Base-by-base conservation (phyloP, 148 eudicot genomes). In the Cornus suecica region DNA sequence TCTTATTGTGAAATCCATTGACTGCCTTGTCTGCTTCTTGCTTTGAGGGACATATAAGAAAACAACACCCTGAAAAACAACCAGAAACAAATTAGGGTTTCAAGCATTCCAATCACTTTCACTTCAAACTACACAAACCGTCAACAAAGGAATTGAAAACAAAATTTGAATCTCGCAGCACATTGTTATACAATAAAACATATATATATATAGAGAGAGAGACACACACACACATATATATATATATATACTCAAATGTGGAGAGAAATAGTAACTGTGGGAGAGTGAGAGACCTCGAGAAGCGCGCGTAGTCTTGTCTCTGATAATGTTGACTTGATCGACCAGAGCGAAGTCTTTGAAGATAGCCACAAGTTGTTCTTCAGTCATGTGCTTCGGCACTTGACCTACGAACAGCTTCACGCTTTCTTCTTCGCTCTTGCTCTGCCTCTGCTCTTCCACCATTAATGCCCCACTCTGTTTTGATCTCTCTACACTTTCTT, bases 391-490 rank as follows among this genome's bases (percentile, higher is more conserved):
- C 87, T 95, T 95, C 10, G 99, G 99, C 1, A 93, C 92, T 90
- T 95, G 99, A 58, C 99, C 99, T 26, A 95, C 99, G 82, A 95
- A 95, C 77, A 93, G 82, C 86, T 95, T 95, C 82, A 95, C 99
- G 83, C 94, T 91, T 51, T 91, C 98, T 52, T 87, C 99, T 70
- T 88, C 77, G 61, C 84, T 86, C 65, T 73, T 76, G 24, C 78
- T 73, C 74, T 31, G 37, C n/a, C 37, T 48, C 16, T 83, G 75
- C 66, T 74, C 85, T 72, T 91, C 91, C 86, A 88, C 92, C 97
- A 90, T 90, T 83, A 81, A 76, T 72, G 81, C 75, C 82, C 4
- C 6, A 37, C 78, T 77, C 85, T 78, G 77, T 69, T 74, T 74
- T 68, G 61, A 60, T 68, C 83, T 80, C 78, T 29, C 20, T 24